Conservation (phyloP, 164 flowering plant species). For the Umbilicus rupestris region DNA sequence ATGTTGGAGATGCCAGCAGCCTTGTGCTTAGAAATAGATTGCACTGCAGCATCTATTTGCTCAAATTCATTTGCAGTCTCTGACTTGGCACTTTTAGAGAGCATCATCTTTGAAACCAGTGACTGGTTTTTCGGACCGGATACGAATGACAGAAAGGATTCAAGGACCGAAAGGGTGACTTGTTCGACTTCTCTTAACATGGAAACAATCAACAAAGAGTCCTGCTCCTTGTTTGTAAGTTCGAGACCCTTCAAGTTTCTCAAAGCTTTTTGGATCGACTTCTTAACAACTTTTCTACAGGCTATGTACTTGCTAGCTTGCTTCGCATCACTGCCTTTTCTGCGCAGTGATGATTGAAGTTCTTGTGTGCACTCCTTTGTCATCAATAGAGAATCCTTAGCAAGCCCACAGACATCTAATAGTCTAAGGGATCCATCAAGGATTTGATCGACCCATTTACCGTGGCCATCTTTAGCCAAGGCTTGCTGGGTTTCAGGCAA, state of each 20-base stretch:
- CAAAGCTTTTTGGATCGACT: constrained; percentile 18
- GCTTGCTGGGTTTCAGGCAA: constrained; percentile 21
- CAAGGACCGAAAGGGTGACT: constrained; percentile 13
- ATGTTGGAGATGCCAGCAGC: background rate
- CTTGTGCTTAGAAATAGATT: background rate
- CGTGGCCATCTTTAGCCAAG: constrained; percentile 5
- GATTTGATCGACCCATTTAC: constrained; percentile 14
- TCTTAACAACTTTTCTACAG: constrained; percentile 20
- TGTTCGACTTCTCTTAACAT: constrained; percentile 20
- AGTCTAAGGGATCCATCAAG: constrained; percentile 29
- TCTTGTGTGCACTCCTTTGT: constrained; percentile 20
- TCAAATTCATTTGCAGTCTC: background rate
- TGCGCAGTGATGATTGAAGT: constrained; percentile 26
- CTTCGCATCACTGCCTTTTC: constrained; percentile 16
- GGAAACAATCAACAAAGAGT: background rate
- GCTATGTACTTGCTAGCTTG: constrained; percentile 19
- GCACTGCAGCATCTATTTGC: background rate
- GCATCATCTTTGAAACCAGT: constrained; percentile 22
- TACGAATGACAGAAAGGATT: constrained; percentile 17
- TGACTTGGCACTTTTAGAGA: constrained; percentile 7
- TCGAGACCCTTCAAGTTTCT: constrained; percentile 9
- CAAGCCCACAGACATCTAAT: constrained; percentile 23
- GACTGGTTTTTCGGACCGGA: constrained; percentile 11
- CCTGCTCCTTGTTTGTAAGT: background rate
- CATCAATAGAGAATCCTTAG: constrained; percentile 18